A percentile compares a stretch with the other conserved stretches of the same genome.
phyloP scores from a whole-genome alignment of 2,329 filamentous ascomycete species.

The Colletotrichum scovillei region DNA sequence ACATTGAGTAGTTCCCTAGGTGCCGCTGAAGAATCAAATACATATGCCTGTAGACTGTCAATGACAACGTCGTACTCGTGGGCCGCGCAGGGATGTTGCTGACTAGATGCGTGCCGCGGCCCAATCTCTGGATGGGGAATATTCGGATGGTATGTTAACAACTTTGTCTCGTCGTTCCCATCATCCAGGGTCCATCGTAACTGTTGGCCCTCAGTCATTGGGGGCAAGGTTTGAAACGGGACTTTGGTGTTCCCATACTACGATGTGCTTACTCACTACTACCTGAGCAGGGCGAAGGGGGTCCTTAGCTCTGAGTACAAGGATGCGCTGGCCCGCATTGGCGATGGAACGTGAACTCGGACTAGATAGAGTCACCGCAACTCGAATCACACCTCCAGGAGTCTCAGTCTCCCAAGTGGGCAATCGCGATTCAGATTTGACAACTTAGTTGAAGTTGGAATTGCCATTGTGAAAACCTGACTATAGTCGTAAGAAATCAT shows the following conservation, averaged over 20 bases:
- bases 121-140: not conserved
- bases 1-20: too few relatives aligned
- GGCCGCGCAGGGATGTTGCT: slow-evolving; percentile 20
- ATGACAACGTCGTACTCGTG: not conserved
- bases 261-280: not conserved
- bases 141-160: too few relatives aligned
- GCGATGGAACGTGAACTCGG: not conserved
- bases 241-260: not conserved
- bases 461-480: not conserved
- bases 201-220: not conserved
- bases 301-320: not conserved
- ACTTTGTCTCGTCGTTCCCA: not conserved
- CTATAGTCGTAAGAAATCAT: slow-evolving; percentile 14
- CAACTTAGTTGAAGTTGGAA: not conserved
- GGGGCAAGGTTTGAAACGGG: not conserved
- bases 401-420: too few relatives aligned
- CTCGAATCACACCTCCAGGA: too few relatives aligned
- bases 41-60: not conserved
- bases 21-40: not conserved
- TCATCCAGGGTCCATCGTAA: too few relatives aligned
- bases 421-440: too few relatives aligned
- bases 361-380: not conserved
- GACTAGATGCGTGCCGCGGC: not conserved
- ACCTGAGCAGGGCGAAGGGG: not conserved
- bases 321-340: not conserved